Conservation (phyloP, 441 rosid genomes). For the Populus hybrid region DNA sequence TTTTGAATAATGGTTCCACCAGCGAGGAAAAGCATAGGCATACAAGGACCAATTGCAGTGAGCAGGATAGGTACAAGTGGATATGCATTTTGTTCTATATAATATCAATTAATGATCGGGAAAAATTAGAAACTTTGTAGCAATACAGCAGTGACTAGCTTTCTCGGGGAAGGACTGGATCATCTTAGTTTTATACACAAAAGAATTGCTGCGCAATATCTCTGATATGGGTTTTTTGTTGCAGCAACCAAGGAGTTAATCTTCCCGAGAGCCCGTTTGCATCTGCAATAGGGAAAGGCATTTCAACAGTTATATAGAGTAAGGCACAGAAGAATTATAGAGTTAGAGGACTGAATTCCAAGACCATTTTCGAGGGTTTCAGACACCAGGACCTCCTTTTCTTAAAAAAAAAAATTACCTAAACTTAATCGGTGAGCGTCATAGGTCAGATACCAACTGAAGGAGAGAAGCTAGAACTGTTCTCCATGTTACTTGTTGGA, state of each 20-base stretch:
- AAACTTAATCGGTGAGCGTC: conserved; percentile 22
- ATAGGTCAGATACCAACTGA: conserved; percentile 18
- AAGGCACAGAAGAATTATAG: conserved; percentile 25
- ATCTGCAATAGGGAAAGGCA: conserved; percentile 47
- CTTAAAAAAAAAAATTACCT: conserved; percentile 1
- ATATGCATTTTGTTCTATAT: background rate
- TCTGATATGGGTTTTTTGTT: background rate
- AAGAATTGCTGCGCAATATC: background rate
- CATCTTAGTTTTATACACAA: background rate
- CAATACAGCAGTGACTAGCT: background rate
- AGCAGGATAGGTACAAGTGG: conserved; percentile 56
- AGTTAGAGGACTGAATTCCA: conserved; percentile 33
- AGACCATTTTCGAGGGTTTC: conserved; percentile 20
- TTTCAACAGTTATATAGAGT: conserved; percentile 64
- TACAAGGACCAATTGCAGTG: conserved; percentile 39
- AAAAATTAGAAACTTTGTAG: background rate
- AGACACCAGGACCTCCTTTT: conserved; percentile 7
- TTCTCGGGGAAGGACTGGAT: background rate
- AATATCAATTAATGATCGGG: background rate
- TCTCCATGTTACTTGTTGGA: conserved; percentile 31
- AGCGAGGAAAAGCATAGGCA: conserved; percentile 43
- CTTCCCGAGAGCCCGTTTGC: conserved; percentile 96
- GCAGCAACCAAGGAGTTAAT: conserved; percentile 51
- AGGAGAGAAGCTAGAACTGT: conserved; percentile 23
- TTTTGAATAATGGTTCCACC: conserved; percentile 45